phyloP scores from a whole-genome alignment of 2,329 filamentous ascomycete genomes.

The Alternaria infectoria region DNA sequence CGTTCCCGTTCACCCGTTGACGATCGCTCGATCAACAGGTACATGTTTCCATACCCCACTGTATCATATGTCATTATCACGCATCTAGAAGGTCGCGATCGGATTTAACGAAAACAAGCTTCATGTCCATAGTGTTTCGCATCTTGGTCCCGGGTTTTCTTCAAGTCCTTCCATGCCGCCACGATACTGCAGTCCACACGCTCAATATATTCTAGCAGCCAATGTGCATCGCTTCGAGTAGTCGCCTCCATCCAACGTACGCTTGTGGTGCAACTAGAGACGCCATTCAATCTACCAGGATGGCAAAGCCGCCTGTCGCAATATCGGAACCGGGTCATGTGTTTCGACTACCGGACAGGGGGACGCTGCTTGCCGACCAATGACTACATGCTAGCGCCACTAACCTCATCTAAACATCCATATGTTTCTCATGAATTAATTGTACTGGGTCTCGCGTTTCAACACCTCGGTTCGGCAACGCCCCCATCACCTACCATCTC shows the following conservation, averaged over 20 bases:
- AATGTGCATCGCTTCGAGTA: not conserved
- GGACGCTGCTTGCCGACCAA: slow-evolving; percentile 6
- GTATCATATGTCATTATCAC: slow-evolving; percentile 37
- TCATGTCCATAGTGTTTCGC: not conserved
- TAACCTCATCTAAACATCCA: slow-evolving; percentile 17
- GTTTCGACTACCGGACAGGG: slow-evolving; percentile 21
- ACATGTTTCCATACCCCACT: slow-evolving; percentile 24
- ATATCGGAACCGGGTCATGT: slow-evolving; percentile 22
- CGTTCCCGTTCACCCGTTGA: not conserved
- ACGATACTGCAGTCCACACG: not conserved
- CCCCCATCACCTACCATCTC: slow-evolving; percentile 3
- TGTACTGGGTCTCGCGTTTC: slow-evolving; percentile 15
- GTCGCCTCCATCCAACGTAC: not conserved
- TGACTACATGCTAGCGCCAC: slow-evolving; percentile 1
- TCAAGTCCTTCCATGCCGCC: not conserved
- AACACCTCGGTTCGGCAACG: slow-evolving; percentile 12
- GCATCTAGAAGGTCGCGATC: slow-evolving; percentile 20
- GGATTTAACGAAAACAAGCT: slow-evolving; percentile 17
- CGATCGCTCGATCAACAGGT: slow-evolving; percentile 12
- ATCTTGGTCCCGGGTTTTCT: not conserved
- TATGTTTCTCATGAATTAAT: slow-evolving; percentile 22
- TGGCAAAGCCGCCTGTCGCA: slow-evolving; percentile 2
- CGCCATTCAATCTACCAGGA: slow-evolving; percentile 4
- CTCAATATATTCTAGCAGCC: not conserved
- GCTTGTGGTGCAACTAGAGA: not conserved